Base-by-base conservation (phyloP, 257 asterid species). In the Scutellaria baicalensis region DNA sequence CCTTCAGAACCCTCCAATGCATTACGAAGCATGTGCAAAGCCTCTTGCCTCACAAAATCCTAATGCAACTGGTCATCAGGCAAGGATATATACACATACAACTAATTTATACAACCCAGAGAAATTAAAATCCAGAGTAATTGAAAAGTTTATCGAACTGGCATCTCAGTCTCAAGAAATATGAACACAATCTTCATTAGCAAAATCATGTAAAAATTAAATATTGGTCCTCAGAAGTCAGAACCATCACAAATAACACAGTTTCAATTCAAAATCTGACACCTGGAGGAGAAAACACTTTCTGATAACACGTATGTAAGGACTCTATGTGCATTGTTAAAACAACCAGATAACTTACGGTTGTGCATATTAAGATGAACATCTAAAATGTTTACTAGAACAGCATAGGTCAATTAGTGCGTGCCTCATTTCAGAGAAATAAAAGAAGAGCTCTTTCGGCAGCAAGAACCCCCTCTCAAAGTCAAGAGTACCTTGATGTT, bases 1-100 rank as follows among this genome's bases (percentile, higher is more conserved):
- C 99, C 97, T 13, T 84, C 89, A 70, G 92, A 89, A 73, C 99
- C 99, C 80, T 94, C 99, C 86, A 94, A 79, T 60, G 97, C 99
- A 84, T 89, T 94, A 69, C 84, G 88, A 82, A 94, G 99, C 99
- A 94, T 87, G 84, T 87, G 90, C 76, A 94, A 68, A 75, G 97
- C 96, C 83, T 91, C 99, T 84, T 86, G 93, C 59, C 97, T 87
- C 78, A 94, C 99, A 82, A 86, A 91, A 70, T 91, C 97, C 99
- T 94, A 84, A 68, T 75, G 78, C 77, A 75, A 70, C 57, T 45
- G 60, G 76, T 20, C 36, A 58, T 72, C 77, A 81, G 78, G 66
- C 58, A 72, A 61, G 70, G 59, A 58, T 35, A 59, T 38, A 58
- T 39, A 72, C 8, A 50, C 38, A 42, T 8, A 55, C 36, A 21